Conservation (phyloP, 352 stramenopile species). For the Phytophthora cryptogea region DNA sequence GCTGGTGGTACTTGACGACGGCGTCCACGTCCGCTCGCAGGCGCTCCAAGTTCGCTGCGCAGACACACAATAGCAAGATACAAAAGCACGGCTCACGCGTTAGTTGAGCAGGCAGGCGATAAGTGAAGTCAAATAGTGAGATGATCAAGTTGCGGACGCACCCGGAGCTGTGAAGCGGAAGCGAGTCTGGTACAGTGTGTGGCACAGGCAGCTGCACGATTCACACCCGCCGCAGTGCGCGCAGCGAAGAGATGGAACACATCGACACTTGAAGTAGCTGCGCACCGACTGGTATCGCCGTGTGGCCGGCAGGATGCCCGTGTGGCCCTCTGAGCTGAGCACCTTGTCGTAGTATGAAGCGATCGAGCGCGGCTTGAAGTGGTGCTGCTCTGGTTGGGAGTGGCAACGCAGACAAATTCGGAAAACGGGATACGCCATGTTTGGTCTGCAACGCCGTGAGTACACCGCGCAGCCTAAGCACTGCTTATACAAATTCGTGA, state of each 20-base stretch:
- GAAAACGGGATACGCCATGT: constrained; percentile 71
- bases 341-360: constrained; percentile 70
- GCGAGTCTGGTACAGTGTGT: constrained; percentile 88
- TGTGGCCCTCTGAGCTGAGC: constrained; percentile 78
- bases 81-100: constrained; percentile 11
- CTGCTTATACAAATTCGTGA: constrained; percentile 89
- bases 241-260: constrained; percentile 60
- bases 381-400: constrained; percentile 70
- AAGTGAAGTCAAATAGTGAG: neutral
- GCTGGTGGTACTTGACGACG: constrained; percentile 50
- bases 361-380: constrained; percentile 68
- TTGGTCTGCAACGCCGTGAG: constrained; percentile 52
- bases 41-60: constrained; percentile 41
- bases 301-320: constrained; percentile 60
- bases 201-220: constrained; percentile 80
- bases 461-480: constrained; percentile 81
- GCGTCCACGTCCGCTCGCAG: constrained; percentile 46
- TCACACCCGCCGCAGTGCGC: constrained; percentile 77
- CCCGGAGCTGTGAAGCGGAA: constrained; percentile 77
- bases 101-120: constrained; percentile 3
- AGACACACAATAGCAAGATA: constrained; percentile 17
- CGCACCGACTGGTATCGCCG: constrained; percentile 67
- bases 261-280: constrained; percentile 79
- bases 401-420: constrained; percentile 77
- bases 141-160: constrained; percentile 31